Percentiles rank a stretch among this genome's conserved stretches.
phyloP scores from a whole-genome alignment of 1,284 basidiomycete species.

The Cutaneotrichosporon sp. region DNA sequence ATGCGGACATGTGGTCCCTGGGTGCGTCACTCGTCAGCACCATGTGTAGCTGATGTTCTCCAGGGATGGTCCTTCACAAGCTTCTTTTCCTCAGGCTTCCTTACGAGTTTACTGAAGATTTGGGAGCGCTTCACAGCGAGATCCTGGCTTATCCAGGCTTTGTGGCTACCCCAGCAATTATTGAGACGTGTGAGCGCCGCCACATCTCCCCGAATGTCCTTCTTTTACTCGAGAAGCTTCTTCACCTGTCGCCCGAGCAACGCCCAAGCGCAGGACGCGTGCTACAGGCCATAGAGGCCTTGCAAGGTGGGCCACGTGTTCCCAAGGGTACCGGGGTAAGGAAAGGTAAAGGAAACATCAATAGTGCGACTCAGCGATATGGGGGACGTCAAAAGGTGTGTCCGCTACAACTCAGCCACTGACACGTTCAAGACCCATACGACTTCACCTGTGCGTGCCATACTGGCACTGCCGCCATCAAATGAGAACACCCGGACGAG shows the following conservation, averaged over 20 bases:
- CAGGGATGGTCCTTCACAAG: constrained; percentile 82
- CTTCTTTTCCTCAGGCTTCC: constrained; percentile 81
- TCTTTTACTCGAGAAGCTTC: constrained; percentile 63
- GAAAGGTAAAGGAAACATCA: not conserved
- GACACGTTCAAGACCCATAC: not conserved
- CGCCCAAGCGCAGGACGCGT: constrained; percentile 72
- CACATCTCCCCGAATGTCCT: constrained; percentile 65
- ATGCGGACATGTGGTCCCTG: constrained; percentile 56
- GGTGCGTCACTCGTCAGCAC: constrained; percentile 40
- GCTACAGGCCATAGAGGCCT: not conserved
- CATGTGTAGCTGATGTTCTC: not conserved
- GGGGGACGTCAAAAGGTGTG: not conserved
- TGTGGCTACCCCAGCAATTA: constrained; percentile 54
- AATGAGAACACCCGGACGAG: not conserved
- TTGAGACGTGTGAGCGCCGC: constrained; percentile 59
- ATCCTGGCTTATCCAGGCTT: constrained; percentile 75
- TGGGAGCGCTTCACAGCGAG: constrained; percentile 61
- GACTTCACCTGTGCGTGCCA: constrained; percentile 7
- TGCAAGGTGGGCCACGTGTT: no score
- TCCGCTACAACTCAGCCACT: not conserved
- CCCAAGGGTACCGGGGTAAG: no score
- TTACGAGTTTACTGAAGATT: constrained; percentile 61
- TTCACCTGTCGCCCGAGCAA: constrained; percentile 57
- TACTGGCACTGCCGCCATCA: constrained; percentile 22
- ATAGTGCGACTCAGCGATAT: not conserved